phyloP scores from a whole-genome alignment of 1,139 yeast genomes.

The Komagataea norvegica region DNA sequence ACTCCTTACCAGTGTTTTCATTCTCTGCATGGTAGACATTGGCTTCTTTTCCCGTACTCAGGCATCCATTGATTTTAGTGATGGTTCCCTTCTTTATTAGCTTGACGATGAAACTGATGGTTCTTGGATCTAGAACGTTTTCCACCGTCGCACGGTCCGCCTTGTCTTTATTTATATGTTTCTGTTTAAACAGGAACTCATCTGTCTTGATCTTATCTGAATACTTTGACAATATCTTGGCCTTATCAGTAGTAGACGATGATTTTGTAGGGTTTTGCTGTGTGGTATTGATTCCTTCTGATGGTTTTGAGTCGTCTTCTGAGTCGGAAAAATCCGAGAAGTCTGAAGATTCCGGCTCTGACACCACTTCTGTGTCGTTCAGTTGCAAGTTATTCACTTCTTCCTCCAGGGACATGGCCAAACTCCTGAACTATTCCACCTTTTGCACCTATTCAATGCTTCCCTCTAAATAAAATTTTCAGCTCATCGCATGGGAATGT shows the following conservation, averaged over 20 bases:
- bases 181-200: constrained; percentile 46
- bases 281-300: not conserved
- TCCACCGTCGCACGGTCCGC: constrained; percentile 96
- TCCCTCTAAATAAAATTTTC: constrained; percentile 4
- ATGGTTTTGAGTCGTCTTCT: constrained; percentile 18
- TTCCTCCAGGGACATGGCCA: constrained; percentile 9
- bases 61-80: constrained; percentile 85
- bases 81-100: constrained; percentile 79
- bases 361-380: constrained; percentile 9
- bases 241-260: constrained; percentile 38
- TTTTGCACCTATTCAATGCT: too few species aligned
- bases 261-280: constrained; percentile 2
- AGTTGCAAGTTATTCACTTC: constrained; percentile 4
- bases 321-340: constrained; percentile 10
- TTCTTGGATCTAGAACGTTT: constrained; percentile 93
- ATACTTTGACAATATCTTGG: constrained; percentile 55
- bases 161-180: constrained; percentile 66
- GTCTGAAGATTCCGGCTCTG: constrained; percentile 11
- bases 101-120: constrained; percentile 75
- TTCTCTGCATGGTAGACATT: constrained; percentile 93
- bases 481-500: constrained; percentile 11
- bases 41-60: constrained; percentile 97
- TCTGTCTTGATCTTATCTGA: constrained; percentile 63
- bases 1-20: constrained; percentile 56
- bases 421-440: too few species aligned